Evolutionary conservation across 305 asterid genomes (phyloP).

Genomic region (Fraxinus nigra): DNA sequence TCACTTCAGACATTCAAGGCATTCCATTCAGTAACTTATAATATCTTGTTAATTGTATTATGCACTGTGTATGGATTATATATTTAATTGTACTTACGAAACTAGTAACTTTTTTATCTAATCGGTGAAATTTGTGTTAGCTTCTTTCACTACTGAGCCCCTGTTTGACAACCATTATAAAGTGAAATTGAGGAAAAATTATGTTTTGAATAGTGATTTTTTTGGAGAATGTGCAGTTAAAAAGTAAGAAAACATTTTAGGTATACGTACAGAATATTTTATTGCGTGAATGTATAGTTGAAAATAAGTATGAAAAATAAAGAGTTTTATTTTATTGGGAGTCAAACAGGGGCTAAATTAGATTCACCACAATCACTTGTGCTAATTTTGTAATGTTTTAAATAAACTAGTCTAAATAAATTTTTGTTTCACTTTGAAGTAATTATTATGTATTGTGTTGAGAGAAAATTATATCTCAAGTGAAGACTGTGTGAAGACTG

Average conservation of each 20-base stretch:
- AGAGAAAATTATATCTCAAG: neutral
- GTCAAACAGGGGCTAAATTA: neutral
- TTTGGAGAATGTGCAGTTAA: too few relatives aligned
- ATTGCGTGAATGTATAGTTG: too few relatives aligned
- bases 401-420: neutral
- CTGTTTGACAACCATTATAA: too few relatives aligned
- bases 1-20: conserved; percentile 31
- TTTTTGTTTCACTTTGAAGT: neutral
- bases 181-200: too few relatives aligned
- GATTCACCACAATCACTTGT: neutral
- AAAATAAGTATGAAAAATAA: too few relatives aligned
- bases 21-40: conserved; percentile 28
- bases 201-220: too few relatives aligned
- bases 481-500: neutral
- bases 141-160: neutral
- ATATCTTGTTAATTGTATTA: neutral
- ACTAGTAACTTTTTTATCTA: neutral
- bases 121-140: neutral
- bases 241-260: too few relatives aligned
- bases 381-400: neutral
- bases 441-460: neutral
- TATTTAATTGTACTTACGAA: neutral
- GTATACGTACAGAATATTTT: too few relatives aligned
- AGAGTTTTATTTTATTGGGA: too few relatives aligned
- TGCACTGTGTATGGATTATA: neutral